Evolutionary conservation across 805 yeast genomes (phyloP), one percentile per base, ranked within the genome.

Genomic region (Metschnikowia proteae): DNA sequence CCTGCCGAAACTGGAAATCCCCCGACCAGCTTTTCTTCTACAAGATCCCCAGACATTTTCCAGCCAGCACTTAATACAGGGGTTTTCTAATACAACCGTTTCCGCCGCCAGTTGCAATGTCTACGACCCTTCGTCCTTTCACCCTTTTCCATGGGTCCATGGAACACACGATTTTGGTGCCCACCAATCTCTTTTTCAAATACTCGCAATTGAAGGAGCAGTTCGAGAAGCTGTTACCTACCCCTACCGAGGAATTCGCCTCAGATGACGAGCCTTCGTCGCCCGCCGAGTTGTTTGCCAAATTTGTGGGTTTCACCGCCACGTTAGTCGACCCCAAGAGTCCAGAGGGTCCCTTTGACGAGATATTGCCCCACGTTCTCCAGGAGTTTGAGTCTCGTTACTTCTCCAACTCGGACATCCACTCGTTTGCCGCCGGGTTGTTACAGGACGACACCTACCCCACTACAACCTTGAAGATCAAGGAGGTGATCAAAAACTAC

Each of bases 121-220:
- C 61, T 43, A 60, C 65, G 39, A 53, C 68, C 33, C 72, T 66
- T 53, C 70, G 98, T 73, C 96, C 98, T 32, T 78, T 94, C 64
- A 83, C 83, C 47, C 77, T 94, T 60, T 71, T 83, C 50, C 96
- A 89, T 63, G 97, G 97, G 50, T 73, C 87, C 17, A 81, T 92
- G 49, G 98, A 92, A 74, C 89, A 90, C 67, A 85, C 92, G 22
- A 74, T 92, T 46, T 77, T 91, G 61, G 90, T 94, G 48, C 96
- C 98, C 43, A 83, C 94, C 35, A 80, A 82, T 48, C 76, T 84
- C 47, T 86, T 87, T 63, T 81, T 89, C 60, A 80, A 83, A 60
- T 88, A 88, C 64, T 84, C 92, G 51, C 96, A 91, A 70, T 78
- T 94, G 59, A 86, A 88, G 61, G 91, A 89, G 57, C 95, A 85